Percentiles rank a stretch among this genome's conserved stretches.
Evolutionary conservation across 1,284 basidiomycete species (phyloP).

Genomic region (Trichosporon inkin): DNA sequence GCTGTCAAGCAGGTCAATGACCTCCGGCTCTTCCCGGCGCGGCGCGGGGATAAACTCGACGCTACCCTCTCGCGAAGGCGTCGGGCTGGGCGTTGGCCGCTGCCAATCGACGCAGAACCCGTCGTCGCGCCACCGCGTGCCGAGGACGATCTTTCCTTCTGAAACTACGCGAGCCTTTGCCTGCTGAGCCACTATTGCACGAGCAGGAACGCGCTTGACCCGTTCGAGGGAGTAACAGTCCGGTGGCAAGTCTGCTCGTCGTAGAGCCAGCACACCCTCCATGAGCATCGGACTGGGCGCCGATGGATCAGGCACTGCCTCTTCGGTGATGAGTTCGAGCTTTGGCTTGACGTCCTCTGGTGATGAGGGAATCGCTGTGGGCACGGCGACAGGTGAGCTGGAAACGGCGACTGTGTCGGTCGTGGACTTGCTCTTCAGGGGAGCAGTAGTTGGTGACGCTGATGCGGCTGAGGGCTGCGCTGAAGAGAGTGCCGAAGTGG

Average conservation of each 20-base stretch:
- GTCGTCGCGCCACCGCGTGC: constrained; percentile 44
- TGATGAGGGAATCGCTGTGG: background rate
- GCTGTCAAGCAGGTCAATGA: background rate
- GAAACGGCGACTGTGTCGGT: background rate
- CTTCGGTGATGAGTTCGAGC: background rate
- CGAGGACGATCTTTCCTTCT: constrained; percentile 43
- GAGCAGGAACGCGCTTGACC: background rate
- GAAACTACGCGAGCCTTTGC: background rate
- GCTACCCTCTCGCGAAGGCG: background rate
- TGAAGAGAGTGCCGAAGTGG: too few relatives aligned
- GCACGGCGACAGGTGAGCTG: background rate
- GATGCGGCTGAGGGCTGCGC: background rate
- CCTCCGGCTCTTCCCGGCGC: background rate
- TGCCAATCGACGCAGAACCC: constrained; percentile 6
- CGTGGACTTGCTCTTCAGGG: background rate
- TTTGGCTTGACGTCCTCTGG: constrained; percentile 1
- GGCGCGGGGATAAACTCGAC: background rate
- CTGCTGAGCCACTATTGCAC: background rate
- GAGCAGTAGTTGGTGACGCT: background rate
- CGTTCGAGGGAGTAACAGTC: background rate
- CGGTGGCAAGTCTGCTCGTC: background rate
- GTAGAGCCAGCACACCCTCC: background rate
- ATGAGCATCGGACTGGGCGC: background rate
- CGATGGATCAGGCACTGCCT: background rate
- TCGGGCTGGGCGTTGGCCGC: background rate